A percentile compares a stretch with the other conserved stretches of the same genome.
Evolutionary conservation across 2,329 filamentous ascomycete species (phyloP).

Genomic region (Lasiodiplodia gonubiensis): DNA sequence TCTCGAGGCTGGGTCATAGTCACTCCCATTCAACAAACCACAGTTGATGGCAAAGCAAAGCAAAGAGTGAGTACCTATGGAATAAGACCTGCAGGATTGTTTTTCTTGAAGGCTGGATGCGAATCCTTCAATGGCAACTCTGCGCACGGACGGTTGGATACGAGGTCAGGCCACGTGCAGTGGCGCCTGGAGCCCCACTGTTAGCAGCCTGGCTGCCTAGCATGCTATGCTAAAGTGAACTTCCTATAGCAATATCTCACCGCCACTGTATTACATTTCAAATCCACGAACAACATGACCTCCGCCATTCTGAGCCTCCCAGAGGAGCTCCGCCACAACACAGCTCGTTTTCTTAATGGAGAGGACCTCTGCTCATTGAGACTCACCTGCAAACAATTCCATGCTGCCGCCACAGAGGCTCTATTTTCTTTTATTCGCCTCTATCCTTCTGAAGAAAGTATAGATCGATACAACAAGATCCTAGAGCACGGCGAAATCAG

Average conservation of each 20-base stretch:
- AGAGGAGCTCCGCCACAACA: constrained; percentile 9
- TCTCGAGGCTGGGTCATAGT: too few species aligned
- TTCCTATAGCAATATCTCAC: not conserved
- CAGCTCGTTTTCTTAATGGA: not conserved
- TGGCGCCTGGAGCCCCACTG: not conserved
- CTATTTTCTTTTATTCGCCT: not conserved
- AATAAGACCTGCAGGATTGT: too few species aligned
- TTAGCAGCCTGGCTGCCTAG: not conserved
- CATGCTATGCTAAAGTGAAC: not conserved
- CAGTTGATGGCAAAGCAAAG: too few species aligned
- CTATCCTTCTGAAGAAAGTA: not conserved
- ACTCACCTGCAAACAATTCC: not conserved
- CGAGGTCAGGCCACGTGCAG: not conserved
- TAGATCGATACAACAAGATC: not conserved
- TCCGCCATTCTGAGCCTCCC: not conserved
- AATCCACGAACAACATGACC: not conserved
- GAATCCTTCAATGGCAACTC: not conserved
- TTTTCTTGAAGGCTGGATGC: not conserved
- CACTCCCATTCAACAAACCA: too few species aligned
- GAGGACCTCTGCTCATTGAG: not conserved
- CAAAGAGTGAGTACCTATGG: too few species aligned
- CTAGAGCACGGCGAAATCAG: not conserved
- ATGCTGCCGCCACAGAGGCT: not conserved
- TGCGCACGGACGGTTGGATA: not conserved
- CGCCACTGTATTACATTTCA: not conserved